Percentiles rank a stretch among this genome's conserved stretches.
phyloP scores from a whole-genome alignment of 805 yeast genomes.

The Candida railenensis region DNA sequence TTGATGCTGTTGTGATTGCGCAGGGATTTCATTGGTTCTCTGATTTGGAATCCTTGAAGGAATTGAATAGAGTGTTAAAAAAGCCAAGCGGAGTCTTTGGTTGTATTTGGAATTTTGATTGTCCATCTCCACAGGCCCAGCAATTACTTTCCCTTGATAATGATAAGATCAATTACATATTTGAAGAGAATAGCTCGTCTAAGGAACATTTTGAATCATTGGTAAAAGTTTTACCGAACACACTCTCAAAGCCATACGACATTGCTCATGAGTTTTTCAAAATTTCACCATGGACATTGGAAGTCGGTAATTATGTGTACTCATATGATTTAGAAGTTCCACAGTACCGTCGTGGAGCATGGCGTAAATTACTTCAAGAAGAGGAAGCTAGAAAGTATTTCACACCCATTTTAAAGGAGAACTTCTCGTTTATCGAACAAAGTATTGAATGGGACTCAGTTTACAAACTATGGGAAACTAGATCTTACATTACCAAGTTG shows the following conservation, averaged over 20 bases:
- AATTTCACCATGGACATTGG: constrained; percentile 35
- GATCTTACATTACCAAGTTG: constrained; percentile 53
- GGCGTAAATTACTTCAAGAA: constrained; percentile 41
- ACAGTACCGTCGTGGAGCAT: constrained; percentile 50
- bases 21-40: constrained; percentile 72
- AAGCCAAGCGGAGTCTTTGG: constrained; percentile 46
- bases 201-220: constrained; percentile 1
- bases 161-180: constrained; percentile 2
- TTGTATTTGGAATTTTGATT: constrained; percentile 60
- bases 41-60: constrained; percentile 46
- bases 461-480: constrained; percentile 52
- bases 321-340: constrained; percentile 47
- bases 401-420: constrained; percentile 2
- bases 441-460: constrained; percentile 31
- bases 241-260: constrained; percentile 3
- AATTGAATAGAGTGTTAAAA: constrained; percentile 50
- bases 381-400: constrained; percentile 1
- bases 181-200: background rate
- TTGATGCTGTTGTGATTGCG: constrained; percentile 53
- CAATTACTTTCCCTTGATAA: background rate
- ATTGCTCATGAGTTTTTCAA: constrained; percentile 14
- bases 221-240: background rate
- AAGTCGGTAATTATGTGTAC: constrained; percentile 33
- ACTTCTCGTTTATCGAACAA: background rate
- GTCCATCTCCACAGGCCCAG: constrained; percentile 8